These are phyloP conservation scores for Bretschneidera sinensis DNA, from an alignment of 345 rosid species.

Conservation along the genomic window DNA sequence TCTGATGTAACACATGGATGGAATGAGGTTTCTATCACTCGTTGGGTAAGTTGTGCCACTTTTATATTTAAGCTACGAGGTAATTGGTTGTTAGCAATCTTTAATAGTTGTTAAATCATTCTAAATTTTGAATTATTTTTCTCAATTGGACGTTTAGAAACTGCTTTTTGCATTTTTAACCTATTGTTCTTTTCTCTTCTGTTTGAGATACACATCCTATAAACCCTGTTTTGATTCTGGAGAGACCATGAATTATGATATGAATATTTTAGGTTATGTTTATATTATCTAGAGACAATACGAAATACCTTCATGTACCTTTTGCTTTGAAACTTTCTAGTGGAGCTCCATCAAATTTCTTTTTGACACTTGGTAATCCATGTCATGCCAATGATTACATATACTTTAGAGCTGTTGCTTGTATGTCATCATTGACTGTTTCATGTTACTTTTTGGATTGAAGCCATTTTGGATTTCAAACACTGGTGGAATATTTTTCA, in stretches of 20 bases:
- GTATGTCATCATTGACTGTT: not conserved
- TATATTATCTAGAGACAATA: not conserved
- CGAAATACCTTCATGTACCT: not conserved
- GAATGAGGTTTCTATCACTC: conserved; percentile 76
- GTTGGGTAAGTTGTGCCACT: conserved; percentile 56
- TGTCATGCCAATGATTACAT: not conserved
- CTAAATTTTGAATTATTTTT: not conserved
- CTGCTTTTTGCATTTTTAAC: not conserved
- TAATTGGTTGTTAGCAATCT: not conserved
- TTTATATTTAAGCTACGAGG: not conserved
- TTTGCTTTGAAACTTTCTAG: not conserved
- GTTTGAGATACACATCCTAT: not conserved
- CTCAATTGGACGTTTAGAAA: not conserved
- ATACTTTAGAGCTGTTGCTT: not conserved
- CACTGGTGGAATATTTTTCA: too few species aligned
- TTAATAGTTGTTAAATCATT: not conserved
- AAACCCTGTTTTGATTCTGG: not conserved
- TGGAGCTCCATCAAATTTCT: not conserved
- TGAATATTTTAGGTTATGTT: not conserved
- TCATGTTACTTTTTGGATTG: not conserved
- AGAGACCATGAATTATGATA: not conserved
- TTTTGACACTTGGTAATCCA: not conserved
- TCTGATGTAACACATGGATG: conserved; percentile 99
- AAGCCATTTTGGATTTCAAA: too few species aligned
- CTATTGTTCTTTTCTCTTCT: not conserved